These are phyloP conservation scores for Coccomyxa sp. DNA, from an alignment of 139 green algal species.

Conservation along the genomic window DNA sequence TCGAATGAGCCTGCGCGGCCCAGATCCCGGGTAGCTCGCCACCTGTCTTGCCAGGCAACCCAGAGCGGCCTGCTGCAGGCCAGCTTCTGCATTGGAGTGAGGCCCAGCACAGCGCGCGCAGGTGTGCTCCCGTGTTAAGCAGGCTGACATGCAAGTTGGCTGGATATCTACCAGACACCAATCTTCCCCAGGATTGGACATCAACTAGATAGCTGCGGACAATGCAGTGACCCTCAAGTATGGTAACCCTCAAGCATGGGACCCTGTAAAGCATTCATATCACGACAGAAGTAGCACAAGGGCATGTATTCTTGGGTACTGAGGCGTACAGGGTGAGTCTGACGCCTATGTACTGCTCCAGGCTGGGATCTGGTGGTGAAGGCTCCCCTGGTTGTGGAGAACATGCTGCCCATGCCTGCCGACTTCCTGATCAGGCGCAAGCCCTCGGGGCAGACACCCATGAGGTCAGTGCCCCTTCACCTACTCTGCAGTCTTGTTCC, in stretches of 20 bases:
- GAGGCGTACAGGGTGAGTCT: neutral
- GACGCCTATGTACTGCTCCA: neutral
- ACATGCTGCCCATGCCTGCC: slow-evolving; percentile 51
- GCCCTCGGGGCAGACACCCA: neutral
- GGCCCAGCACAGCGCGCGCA: neutral
- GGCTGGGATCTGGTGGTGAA: slow-evolving; percentile 44
- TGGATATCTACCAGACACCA: neutral
- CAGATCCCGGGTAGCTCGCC: neutral
- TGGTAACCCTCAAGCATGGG: neutral
- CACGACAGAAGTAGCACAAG: neutral
- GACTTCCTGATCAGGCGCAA: neutral
- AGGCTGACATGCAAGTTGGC: too few species aligned
- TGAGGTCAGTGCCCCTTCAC: neutral
- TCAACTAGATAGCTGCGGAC: neutral
- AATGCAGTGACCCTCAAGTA: neutral
- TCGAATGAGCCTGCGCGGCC: neutral
- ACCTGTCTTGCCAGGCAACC: slow-evolving; percentile 6
- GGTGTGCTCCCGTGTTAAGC: slow-evolving; percentile 5
- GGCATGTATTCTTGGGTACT: neutral
- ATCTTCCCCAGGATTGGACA: neutral
- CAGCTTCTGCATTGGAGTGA: slow-evolving; percentile 11
- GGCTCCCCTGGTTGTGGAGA: slow-evolving; percentile 48
- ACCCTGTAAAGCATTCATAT: neutral
- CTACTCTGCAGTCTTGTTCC: too few species aligned
- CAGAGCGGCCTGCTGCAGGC: neutral